Conservation (phyloP, 2,329 filamentous ascomycete genomes). For the Fonsecaea nubica region DNA sequence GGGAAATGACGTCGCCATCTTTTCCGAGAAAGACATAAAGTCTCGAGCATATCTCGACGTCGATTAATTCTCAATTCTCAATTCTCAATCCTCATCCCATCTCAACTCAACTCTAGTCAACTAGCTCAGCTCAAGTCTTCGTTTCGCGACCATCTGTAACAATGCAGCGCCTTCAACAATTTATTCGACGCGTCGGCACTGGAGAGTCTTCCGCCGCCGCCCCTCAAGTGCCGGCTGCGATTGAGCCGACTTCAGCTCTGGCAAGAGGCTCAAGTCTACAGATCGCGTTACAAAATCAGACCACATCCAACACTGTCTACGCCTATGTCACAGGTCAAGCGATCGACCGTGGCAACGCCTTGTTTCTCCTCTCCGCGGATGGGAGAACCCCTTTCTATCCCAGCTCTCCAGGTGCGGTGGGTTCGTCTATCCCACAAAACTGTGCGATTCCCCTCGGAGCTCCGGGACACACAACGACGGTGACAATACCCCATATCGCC, state of each 20-base stretch:
- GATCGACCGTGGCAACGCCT: constrained; percentile 63
- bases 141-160: not conserved
- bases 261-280: constrained; percentile 56
- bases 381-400: constrained; percentile 72
- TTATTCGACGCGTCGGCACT: constrained; percentile 17
- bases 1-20: constrained; percentile 16
- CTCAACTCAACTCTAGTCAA: no score
- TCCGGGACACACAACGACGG: constrained; percentile 63
- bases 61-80: not conserved
- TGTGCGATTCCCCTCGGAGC: constrained; percentile 69
- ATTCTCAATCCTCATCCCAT: not conserved
- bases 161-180: constrained; percentile 22
- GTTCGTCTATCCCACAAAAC: constrained; percentile 53
- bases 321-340: constrained; percentile 75
- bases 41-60: constrained; percentile 7
- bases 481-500: constrained; percentile 72
- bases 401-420: constrained; percentile 58
- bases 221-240: constrained; percentile 25
- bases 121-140: not conserved
- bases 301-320: constrained; percentile 65
- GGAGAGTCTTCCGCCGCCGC: not conserved
- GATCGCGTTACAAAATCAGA: constrained; percentile 71
- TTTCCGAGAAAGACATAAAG: not conserved
- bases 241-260: constrained; percentile 16
- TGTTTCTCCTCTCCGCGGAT: constrained; percentile 70